Percentiles rank a stretch among this genome's conserved stretches.
These are phyloP conservation scores for Phytopythium chamaehyphon DNA, from an alignment of 352 stramenopile genomes.

Conservation along the genomic window DNA sequence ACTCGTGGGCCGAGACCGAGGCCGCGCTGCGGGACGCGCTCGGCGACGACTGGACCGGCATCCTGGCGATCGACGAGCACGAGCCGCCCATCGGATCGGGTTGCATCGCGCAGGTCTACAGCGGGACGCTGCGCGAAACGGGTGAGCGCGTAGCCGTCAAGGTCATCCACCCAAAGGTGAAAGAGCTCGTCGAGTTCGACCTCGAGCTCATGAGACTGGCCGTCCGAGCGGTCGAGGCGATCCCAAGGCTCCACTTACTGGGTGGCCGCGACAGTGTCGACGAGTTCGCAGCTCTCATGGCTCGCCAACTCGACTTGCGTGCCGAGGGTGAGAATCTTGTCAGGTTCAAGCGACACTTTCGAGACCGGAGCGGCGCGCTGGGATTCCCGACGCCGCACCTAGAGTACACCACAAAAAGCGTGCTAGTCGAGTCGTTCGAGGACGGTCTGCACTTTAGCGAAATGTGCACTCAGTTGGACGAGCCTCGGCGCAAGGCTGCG, in stretches of 20 bases:
- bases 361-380: slow-evolving; percentile 36
- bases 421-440: slow-evolving; percentile 92
- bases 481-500: slow-evolving; percentile 50
- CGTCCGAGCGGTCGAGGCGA: slow-evolving; percentile 56
- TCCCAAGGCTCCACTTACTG: slow-evolving; percentile 65
- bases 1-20: slow-evolving; percentile 89
- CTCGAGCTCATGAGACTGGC: slow-evolving; percentile 70
- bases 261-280: slow-evolving; percentile 75
- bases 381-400: slow-evolving; percentile 75
- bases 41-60: slow-evolving; percentile 69
- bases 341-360: slow-evolving; percentile 78
- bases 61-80: slow-evolving; percentile 47
- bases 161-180: slow-evolving; percentile 91
- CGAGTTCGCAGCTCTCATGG: slow-evolving; percentile 87
- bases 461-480: slow-evolving; percentile 41
- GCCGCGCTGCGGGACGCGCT: slow-evolving; percentile 79
- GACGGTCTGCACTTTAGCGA: slow-evolving; percentile 73
- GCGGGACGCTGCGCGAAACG: slow-evolving; percentile 60
- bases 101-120: slow-evolving; percentile 95
- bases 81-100: slow-evolving; percentile 84
- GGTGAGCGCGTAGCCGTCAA: slow-evolving; percentile 88
- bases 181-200: slow-evolving; percentile 85
- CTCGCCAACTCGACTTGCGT: slow-evolving; percentile 89
- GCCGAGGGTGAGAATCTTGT: slow-evolving; percentile 88
- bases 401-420: slow-evolving; percentile 68